Evolutionary conservation across 768 basidiomycete species (phyloP).

Genomic region (Collybia sp.): DNA sequence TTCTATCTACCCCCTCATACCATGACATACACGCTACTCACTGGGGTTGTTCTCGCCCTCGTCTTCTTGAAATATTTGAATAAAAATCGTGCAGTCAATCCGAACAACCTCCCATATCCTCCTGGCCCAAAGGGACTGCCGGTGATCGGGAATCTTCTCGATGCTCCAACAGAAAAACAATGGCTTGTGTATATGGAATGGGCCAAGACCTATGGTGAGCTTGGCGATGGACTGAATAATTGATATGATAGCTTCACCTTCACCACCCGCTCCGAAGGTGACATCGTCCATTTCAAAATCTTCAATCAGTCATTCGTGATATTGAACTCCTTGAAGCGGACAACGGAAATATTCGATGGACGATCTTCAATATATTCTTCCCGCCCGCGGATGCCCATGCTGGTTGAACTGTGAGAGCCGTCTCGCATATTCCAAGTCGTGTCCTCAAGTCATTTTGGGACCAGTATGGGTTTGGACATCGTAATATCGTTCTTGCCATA

Average conservation of each 20-base stretch:
- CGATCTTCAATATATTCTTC: conserved; percentile 9
- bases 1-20: no score
- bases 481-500: conserved; percentile 22
- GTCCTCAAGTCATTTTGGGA: background rate
- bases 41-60: no score
- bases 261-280: background rate
- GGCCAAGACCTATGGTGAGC: conserved; percentile 15
- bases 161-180: conserved; percentile 12
- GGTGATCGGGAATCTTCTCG: conserved; percentile 14
- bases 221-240: background rate
- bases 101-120: conserved; percentile 8
- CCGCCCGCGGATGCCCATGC: conserved; percentile 4
- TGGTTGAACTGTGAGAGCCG: background rate
- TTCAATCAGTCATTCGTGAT: conserved; percentile 9
- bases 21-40: no score
- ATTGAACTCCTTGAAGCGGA: conserved; percentile 8
- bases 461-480: conserved; percentile 28
- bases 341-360: conserved; percentile 10
- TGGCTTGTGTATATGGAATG: conserved; percentile 16
- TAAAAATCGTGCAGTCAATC: no score
- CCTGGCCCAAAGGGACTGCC: conserved; percentile 16
- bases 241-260: background rate
- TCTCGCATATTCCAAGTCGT: no score
- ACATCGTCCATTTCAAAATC: conserved; percentile 10
- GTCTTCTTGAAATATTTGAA: no score